phyloP scores from a whole-genome alignment of 2,329 filamentous ascomycete species.

The Cytospora paraplurivora region DNA sequence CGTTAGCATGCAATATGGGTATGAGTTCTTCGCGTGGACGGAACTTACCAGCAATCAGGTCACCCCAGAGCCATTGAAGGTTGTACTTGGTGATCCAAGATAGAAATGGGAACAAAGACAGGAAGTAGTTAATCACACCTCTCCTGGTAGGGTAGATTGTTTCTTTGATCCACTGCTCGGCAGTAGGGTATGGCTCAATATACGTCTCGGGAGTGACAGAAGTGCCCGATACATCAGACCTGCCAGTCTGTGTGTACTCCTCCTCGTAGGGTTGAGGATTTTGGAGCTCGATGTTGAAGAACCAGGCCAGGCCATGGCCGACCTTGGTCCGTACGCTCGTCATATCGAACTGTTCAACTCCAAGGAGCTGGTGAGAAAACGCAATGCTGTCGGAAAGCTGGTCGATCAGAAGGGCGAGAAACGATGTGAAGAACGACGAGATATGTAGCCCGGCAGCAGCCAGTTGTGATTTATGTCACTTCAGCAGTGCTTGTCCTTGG shows the following conservation, averaged over 20 bases:
- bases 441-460: slow-evolving; percentile 6
- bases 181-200: slow-evolving; percentile 78
- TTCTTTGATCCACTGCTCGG: slow-evolving; percentile 69
- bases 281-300: slow-evolving; percentile 79
- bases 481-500: background rate
- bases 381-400: slow-evolving; percentile 2
- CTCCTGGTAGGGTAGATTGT: slow-evolving; percentile 57
- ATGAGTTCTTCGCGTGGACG: slow-evolving; percentile 16
- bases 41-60: slow-evolving; percentile 78
- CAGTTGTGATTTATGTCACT: slow-evolving; percentile 24
- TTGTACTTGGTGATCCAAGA: slow-evolving; percentile 93
- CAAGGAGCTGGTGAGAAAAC: slow-evolving; percentile 14
- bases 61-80: slow-evolving; percentile 81
- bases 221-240: slow-evolving; percentile 74
- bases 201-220: slow-evolving; percentile 68
- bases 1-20: slow-evolving; percentile 10
- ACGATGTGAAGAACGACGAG: slow-evolving; percentile 1
- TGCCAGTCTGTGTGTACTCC: slow-evolving; percentile 67
- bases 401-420: slow-evolving; percentile 6
- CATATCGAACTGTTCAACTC: slow-evolving; percentile 37
- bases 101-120: slow-evolving; percentile 81
- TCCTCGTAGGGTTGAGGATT: slow-evolving; percentile 62
- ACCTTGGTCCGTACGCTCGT: slow-evolving; percentile 53
- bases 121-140: slow-evolving; percentile 62
- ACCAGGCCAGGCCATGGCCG: slow-evolving; percentile 75